phyloP scores from a whole-genome alignment of 2,329 filamentous ascomycete species.

The Arthrobotrys megalospora region DNA sequence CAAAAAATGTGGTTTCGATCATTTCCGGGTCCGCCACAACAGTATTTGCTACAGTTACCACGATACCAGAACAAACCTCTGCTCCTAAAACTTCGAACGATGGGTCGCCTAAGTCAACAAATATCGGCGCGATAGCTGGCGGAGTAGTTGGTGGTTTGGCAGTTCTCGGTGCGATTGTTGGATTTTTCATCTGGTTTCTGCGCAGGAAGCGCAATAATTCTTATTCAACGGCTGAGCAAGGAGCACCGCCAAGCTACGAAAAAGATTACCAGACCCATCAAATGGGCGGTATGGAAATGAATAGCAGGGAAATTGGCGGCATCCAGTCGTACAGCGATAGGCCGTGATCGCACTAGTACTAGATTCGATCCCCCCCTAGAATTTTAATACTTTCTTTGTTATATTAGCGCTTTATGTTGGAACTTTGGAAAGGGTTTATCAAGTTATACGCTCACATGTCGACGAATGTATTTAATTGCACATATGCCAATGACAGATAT shows the following conservation, averaged over 20 bases:
- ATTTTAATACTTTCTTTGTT: neutral
- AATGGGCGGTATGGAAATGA: constrained; percentile 43
- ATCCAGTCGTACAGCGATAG: constrained; percentile 40
- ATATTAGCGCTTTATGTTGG: neutral
- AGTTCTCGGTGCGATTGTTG: constrained; percentile 32
- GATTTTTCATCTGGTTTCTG: constrained; percentile 32
- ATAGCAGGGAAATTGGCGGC: constrained; percentile 35
- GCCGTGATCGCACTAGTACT: constrained; percentile 10
- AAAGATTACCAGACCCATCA: neutral
- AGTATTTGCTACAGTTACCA: constrained; percentile 17
- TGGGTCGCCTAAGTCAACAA: neutral
- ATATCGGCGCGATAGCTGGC: constrained; percentile 42
- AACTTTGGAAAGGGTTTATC: neutral
- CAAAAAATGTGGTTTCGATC: constrained; percentile 31
- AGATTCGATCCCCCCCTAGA: neutral
- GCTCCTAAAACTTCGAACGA: neutral
- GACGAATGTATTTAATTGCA: constrained; percentile 6
- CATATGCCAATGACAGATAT: neutral
- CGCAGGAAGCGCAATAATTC: constrained; percentile 33
- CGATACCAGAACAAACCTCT: constrained; percentile 20
- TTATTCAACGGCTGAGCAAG: constrained; percentile 17
- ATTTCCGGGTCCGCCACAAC: constrained; percentile 39
- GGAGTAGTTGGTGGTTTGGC: constrained; percentile 51
- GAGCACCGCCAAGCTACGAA: constrained; percentile 32
- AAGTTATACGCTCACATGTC: neutral